Evolutionary conservation across 495 filamentous ascomycete species (phyloP).

Genomic region (Sphaerosporella brunnea): DNA sequence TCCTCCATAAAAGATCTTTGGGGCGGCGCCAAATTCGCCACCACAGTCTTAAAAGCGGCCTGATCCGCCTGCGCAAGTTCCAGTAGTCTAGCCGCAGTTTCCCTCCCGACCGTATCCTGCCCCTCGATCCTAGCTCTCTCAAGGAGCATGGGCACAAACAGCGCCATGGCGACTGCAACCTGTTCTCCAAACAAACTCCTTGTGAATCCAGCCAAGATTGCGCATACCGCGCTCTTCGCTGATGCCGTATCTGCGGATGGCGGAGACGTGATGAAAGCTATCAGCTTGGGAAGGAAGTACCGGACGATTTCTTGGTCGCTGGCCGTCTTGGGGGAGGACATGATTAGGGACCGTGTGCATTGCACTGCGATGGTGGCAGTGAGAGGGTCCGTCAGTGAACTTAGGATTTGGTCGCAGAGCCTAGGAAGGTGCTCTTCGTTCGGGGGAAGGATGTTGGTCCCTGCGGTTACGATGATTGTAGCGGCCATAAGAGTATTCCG

Average conservation of each 20-base stretch:
- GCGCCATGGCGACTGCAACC: slow-evolving; percentile 43
- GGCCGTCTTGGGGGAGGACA: slow-evolving; percentile 41
- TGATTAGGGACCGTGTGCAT: slow-evolving; percentile 65
- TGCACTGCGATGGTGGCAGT: slow-evolving; percentile 73
- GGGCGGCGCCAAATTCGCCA: slow-evolving; percentile 48
- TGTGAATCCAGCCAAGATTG: slow-evolving; percentile 43
- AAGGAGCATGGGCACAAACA: slow-evolving; percentile 67
- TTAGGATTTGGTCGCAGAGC: slow-evolving; percentile 19
- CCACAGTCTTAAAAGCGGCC: slow-evolving; percentile 52
- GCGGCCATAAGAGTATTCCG: slow-evolving; percentile 80
- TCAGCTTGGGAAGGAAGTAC: slow-evolving; percentile 55
- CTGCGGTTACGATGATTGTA: slow-evolving; percentile 74
- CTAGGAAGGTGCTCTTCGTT: slow-evolving; percentile 33
- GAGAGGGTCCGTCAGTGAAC: slow-evolving; percentile 27
- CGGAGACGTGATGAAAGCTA: slow-evolving; percentile 54
- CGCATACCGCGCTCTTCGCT: slow-evolving; percentile 35
- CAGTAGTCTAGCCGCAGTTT: slow-evolving; percentile 58
- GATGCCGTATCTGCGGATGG: slow-evolving; percentile 49
- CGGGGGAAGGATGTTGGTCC: slow-evolving; percentile 50
- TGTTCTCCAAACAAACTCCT: slow-evolving; percentile 35
- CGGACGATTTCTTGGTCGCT: slow-evolving; percentile 58
- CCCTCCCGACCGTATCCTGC: slow-evolving; percentile 33
- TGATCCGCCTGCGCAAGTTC: slow-evolving; percentile 67
- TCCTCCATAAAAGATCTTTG: slow-evolving; percentile 69
- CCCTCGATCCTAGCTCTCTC: slow-evolving; percentile 40